Percentiles rank a stretch among this genome's conserved stretches.
Conservation (phyloP, 148 eudicot genomes). For the Silene conica region DNA sequence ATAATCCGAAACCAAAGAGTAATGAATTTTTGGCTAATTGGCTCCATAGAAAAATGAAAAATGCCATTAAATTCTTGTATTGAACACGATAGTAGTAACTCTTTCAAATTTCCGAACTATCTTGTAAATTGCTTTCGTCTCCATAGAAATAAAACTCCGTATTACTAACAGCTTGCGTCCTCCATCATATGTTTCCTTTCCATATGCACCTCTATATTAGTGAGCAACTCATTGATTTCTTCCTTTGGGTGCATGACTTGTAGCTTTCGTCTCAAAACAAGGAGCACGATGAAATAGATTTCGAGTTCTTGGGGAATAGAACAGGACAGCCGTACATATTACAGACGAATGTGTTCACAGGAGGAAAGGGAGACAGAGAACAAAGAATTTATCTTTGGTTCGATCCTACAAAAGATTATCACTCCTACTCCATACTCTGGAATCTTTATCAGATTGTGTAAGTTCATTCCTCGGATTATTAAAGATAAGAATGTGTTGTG, state of each 20-base stretch:
- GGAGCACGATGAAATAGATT: conserved; percentile 53
- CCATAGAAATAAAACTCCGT: too few species aligned
- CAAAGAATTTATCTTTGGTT: conserved; percentile 63
- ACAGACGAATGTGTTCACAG: conserved; percentile 63
- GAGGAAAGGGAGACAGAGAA: conserved; percentile 58
- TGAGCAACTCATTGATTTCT: neutral
- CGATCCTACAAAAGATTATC: conserved; percentile 50
- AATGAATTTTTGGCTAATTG: too few species aligned
- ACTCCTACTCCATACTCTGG: conserved; percentile 52
- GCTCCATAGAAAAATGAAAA: too few species aligned
- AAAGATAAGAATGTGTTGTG: too few species aligned
- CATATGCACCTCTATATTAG: too few species aligned
- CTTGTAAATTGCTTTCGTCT: too few species aligned
- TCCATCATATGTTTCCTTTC: too few species aligned
- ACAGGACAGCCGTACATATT: conserved; percentile 52
- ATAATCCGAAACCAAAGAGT: too few species aligned
- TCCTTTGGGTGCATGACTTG: neutral
- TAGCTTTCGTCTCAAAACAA: conserved; percentile 54
- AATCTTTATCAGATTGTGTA: conserved; percentile 57
- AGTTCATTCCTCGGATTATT: conserved; percentile 14
- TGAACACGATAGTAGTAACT: neutral
- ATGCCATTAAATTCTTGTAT: too few species aligned
- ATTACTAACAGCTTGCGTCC: too few species aligned
- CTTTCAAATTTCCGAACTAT: too few species aligned
- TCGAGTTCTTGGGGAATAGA: conserved; percentile 50